A percentile compares a stretch with the other conserved stretches of the same genome.
Evolutionary conservation across 352 stramenopile species (phyloP).

Genomic region (Chrysophaeum taylorii): DNA sequence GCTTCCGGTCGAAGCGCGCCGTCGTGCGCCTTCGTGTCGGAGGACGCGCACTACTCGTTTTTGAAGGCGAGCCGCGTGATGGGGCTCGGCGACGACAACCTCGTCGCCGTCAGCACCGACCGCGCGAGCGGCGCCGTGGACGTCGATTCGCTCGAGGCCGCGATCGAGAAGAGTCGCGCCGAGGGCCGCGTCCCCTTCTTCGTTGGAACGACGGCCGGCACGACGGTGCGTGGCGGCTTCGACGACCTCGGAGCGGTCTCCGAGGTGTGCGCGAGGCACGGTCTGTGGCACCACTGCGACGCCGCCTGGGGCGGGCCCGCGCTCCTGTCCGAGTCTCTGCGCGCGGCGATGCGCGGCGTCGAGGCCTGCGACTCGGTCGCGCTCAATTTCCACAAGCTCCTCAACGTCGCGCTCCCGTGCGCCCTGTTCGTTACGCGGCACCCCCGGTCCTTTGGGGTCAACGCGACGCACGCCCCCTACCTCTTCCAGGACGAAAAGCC

Average conservation of each 20-base stretch:
- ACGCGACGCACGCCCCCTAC: conserved; percentile 36
- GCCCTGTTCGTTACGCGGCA: conserved; percentile 30
- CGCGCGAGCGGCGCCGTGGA: conserved; percentile 33
- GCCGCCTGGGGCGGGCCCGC: conserved; percentile 39
- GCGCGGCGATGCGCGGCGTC: conserved; percentile 18
- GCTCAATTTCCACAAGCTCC: conserved; percentile 44
- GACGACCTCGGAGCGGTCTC: conserved; percentile 36
- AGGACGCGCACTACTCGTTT: conserved; percentile 44
- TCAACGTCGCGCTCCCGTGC: conserved; percentile 38
- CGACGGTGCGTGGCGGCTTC: conserved; percentile 41
- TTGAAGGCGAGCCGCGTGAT: conserved; percentile 31
- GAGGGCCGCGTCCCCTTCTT: conserved; percentile 38
- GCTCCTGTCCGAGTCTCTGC: conserved; percentile 32
- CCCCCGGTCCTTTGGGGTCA: conserved; percentile 25
- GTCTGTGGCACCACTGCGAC: conserved; percentile 42
- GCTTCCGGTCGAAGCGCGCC: no score
- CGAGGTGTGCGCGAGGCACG: conserved; percentile 24
- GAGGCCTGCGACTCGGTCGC: conserved; percentile 35
- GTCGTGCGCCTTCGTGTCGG: conserved; percentile 40
- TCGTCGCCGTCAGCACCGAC: conserved; percentile 23
- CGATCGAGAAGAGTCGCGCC: conserved; percentile 26
- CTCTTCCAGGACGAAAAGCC: conserved; percentile 42
- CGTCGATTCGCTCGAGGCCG: conserved; percentile 22
- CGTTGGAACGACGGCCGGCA: conserved; percentile 38
- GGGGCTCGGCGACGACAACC: conserved; percentile 34